Percentiles rank a stretch among this genome's conserved stretches.
phyloP scores from a whole-genome alignment of 2,329 filamentous ascomycete species.

The Ophiocordyceps unilateralis region DNA sequence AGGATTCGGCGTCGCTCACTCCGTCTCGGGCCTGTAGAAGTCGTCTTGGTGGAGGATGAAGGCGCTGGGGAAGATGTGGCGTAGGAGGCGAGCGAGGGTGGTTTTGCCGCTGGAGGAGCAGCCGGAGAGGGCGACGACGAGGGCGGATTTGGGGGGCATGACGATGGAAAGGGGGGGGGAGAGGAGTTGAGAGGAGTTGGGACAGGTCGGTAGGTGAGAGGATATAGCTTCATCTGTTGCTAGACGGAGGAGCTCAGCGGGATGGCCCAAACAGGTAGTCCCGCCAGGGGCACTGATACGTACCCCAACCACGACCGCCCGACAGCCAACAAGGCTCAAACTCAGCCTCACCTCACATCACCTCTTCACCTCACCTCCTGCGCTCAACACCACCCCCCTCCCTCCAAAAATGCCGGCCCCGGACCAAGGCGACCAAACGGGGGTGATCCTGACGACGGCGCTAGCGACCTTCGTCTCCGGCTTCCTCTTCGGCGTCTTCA shows the following conservation, averaged over 20 bases:
- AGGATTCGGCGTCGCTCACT: conserved; percentile 26
- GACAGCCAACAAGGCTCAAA: background rate
- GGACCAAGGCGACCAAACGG: conserved; percentile 27
- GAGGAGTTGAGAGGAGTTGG: too few species aligned
- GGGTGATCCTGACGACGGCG: conserved; percentile 54
- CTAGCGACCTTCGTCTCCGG: conserved; percentile 59
- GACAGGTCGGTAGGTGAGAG: too few species aligned
- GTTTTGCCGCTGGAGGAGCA: conserved; percentile 92
- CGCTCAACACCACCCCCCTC: conserved; percentile 3
- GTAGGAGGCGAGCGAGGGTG: conserved; percentile 70
- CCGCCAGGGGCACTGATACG: too few species aligned
- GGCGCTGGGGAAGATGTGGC: conserved; percentile 59
- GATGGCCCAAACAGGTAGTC: background rate
- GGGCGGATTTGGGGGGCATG: conserved; percentile 15
- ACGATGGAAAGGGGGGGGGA: too few species aligned
- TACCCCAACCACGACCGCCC: too few species aligned
- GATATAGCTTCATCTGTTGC: too few species aligned
- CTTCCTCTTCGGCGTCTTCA: conserved; percentile 68
- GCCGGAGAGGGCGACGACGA: conserved; percentile 71
- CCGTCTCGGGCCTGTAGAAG: conserved; percentile 70
- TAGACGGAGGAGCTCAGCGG: too few species aligned
- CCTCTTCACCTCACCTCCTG: background rate
- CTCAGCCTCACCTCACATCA: background rate
- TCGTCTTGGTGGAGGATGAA: conserved; percentile 93
- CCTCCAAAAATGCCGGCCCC: conserved; percentile 1